These are phyloP conservation scores for Cytospora chrysosperma DNA, from an alignment of 2,329 filamentous ascomycete species.

Conservation along the genomic window DNA sequence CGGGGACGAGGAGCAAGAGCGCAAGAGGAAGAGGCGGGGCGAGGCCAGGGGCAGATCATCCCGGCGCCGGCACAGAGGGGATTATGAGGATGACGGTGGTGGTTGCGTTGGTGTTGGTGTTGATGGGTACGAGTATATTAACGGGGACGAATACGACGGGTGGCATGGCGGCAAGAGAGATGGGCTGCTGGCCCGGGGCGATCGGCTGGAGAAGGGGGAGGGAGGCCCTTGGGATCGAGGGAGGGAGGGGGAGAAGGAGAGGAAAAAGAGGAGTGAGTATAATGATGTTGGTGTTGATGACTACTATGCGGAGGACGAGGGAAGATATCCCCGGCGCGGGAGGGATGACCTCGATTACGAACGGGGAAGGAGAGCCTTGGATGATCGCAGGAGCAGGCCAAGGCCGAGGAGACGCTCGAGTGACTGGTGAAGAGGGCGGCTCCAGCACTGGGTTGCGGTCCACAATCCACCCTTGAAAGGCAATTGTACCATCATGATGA, in stretches of 20 bases:
- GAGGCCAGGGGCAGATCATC: constrained; percentile 5
- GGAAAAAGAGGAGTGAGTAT: not conserved
- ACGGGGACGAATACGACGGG: not conserved
- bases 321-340: not conserved
- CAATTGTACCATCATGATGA: too few relatives aligned
- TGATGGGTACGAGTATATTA: not conserved
- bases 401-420: constrained; percentile 22
- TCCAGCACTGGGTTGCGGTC: not conserved
- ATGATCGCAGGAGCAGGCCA: constrained; percentile 14
- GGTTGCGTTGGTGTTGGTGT: not conserved
- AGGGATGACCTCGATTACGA: constrained; percentile 12
- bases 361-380: constrained; percentile 4
- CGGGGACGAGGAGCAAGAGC: constrained; percentile 20
- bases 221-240: constrained; percentile 1
- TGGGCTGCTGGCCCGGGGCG: constrained; percentile 7
- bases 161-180: not conserved
- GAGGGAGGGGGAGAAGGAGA: not conserved
- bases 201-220: constrained; percentile 20
- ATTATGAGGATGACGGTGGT: not conserved
- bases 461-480: too few relatives aligned
- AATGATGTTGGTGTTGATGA: not conserved
- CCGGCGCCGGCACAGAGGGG: not conserved
- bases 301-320: not conserved
- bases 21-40: constrained; percentile 26
- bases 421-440: constrained; percentile 13